Evolutionary conservation across 2,329 filamentous ascomycete species (phyloP).

Genomic region (Aspergillus aculeatinus): DNA sequence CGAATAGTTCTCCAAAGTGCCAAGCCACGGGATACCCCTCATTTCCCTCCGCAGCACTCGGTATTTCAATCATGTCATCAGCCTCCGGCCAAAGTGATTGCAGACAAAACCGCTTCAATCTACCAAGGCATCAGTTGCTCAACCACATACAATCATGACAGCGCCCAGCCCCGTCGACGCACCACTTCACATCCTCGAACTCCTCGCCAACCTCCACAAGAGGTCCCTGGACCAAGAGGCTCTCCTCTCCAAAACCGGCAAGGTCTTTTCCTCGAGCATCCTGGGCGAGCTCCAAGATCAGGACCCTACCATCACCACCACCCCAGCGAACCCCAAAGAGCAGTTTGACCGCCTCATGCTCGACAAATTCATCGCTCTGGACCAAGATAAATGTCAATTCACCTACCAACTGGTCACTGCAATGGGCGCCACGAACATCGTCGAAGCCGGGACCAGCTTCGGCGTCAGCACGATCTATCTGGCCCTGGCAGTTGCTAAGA

Average conservation of each 20-base stretch:
- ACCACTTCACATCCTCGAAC: slow-evolving; percentile 21
- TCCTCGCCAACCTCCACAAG: slow-evolving; percentile 22
- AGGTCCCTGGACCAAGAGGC: slow-evolving; percentile 25
- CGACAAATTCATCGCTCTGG: slow-evolving; percentile 61
- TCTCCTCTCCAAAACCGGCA: slow-evolving; percentile 16
- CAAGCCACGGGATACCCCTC: too few species aligned
- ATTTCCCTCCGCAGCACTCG: too few species aligned
- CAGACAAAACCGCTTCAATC: too few species aligned
- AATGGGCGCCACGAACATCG: slow-evolving; percentile 51
- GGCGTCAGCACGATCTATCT: slow-evolving; percentile 64
- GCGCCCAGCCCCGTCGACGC: slow-evolving; percentile 15
- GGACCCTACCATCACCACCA: not conserved
- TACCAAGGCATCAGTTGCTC: too few species aligned
- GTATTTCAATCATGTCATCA: too few species aligned
- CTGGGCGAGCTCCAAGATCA: slow-evolving; percentile 18
- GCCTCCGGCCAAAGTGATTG: too few species aligned
- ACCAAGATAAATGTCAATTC: slow-evolving; percentile 58
- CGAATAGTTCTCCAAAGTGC: too few species aligned
- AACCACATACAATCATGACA: too few species aligned
- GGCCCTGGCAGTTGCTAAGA: slow-evolving; percentile 57
- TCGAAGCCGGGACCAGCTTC: slow-evolving; percentile 63
- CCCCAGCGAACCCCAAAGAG: not conserved
- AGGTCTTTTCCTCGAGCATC: slow-evolving; percentile 22
- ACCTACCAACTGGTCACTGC: slow-evolving; percentile 55
- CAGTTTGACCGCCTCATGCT: slow-evolving; percentile 28